Conservation (phyloP, 2,329 filamentous ascomycete genomes). For the Purpureocillium takamizusanense region DNA sequence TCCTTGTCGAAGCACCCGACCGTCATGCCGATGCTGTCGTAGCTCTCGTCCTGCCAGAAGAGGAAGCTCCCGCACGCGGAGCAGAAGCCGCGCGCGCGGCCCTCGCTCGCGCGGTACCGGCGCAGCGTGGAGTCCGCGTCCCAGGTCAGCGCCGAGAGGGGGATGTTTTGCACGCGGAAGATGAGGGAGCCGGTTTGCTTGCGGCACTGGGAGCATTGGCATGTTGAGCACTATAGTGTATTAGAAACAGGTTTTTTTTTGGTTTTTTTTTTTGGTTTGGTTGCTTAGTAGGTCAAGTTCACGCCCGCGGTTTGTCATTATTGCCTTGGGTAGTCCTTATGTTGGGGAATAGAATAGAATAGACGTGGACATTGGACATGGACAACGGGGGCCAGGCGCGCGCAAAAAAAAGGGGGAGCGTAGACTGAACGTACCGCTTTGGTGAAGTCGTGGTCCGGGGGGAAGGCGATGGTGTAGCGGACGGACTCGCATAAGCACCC, state of each 20-base stretch:
- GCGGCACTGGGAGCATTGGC: conserved; percentile 48
- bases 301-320: too few relatives aligned
- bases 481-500: conserved; percentile 43
- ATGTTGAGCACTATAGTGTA: conserved; percentile 33
- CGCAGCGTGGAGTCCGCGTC: conserved; percentile 19
- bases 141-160: conserved; percentile 14
- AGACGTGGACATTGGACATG: too few relatives aligned
- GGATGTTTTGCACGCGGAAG: conserved; percentile 29
- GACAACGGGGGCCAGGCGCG: too few relatives aligned
- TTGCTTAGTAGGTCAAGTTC: too few relatives aligned
- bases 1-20: conserved; percentile 37
- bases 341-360: too few relatives aligned
- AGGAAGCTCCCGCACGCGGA: conserved; percentile 36
- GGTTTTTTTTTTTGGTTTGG: neutral
- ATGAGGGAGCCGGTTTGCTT: conserved; percentile 39
- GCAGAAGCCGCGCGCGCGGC: conserved; percentile 38
- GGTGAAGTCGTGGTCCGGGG: conserved; percentile 33
- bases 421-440: conserved; percentile 14
- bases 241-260: too few relatives aligned
- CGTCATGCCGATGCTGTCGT: conserved; percentile 22
- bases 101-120: conserved; percentile 30
- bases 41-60: conserved; percentile 24
- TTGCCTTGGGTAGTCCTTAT: too few relatives aligned
- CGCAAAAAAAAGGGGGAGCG: too few relatives aligned
- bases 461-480: conserved; percentile 38